phyloP scores from a whole-genome alignment of 163 green algal species.

The Coccomyxa subellipsoidea region DNA sequence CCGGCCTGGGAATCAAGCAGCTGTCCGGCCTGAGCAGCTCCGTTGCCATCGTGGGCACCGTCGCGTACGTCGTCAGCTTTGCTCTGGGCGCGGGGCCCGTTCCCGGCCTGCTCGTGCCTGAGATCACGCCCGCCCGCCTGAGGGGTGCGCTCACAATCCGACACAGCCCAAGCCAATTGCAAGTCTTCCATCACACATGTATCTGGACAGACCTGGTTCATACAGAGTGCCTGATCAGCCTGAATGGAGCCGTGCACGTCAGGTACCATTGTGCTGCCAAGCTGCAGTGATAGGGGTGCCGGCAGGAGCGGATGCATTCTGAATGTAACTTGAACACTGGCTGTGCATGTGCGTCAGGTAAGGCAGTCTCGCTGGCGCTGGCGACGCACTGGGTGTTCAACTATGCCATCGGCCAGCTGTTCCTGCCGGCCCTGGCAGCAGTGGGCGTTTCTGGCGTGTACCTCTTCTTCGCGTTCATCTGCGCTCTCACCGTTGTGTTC shows the following conservation, averaged over 20 bases:
- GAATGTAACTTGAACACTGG: too few relatives aligned
- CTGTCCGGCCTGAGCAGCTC: slow-evolving; percentile 36
- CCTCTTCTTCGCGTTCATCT: slow-evolving; percentile 70
- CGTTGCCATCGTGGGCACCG: slow-evolving; percentile 77
- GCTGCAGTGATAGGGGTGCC: too few relatives aligned
- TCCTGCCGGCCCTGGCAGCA: slow-evolving; percentile 67
- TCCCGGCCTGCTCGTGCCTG: slow-evolving; percentile 84
- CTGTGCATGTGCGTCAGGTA: not conserved
- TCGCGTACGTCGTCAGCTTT: slow-evolving; percentile 91
- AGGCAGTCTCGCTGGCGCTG: slow-evolving; percentile 72
- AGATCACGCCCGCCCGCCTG: slow-evolving; percentile 80
- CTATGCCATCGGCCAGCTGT: slow-evolving; percentile 90
- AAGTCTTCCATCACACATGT: too few relatives aligned
- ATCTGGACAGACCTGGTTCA: too few relatives aligned
- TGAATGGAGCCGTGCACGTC: too few relatives aligned
- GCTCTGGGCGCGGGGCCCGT: slow-evolving; percentile 89
- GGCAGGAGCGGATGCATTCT: too few relatives aligned
- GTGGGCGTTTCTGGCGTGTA: slow-evolving; percentile 68
- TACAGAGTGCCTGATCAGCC: too few relatives aligned
- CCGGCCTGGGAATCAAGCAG: slow-evolving; percentile 55
- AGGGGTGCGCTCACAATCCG: slow-evolving; percentile 52
- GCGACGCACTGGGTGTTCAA: slow-evolving; percentile 95
- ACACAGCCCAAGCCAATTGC: too few relatives aligned
- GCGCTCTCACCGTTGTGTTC: slow-evolving; percentile 27
- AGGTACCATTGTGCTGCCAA: too few relatives aligned